phyloP scores from a whole-genome alignment of 169 alveolate genomes.

The Cryptosporidium muris region DNA sequence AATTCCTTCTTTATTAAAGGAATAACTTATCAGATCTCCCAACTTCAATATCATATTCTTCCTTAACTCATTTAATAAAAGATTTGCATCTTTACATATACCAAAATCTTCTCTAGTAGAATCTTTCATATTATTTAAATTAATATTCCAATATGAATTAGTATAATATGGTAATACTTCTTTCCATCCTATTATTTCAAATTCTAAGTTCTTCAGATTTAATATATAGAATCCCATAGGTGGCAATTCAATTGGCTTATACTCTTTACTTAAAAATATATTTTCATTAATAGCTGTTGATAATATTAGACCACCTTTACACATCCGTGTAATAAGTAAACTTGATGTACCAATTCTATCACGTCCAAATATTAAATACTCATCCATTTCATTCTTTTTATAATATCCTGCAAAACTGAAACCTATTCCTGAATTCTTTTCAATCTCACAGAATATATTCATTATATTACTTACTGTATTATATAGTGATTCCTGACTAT shows the following conservation, averaged over 20 bases:
- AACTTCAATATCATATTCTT: neutral
- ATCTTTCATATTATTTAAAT: neutral
- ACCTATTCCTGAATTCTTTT: neutral
- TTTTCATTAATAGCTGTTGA: conserved; percentile 30
- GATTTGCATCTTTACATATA: conserved; percentile 2
- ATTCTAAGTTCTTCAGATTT: conserved; percentile 8
- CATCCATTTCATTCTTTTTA: neutral
- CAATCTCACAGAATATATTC: neutral
- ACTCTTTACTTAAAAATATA: neutral
- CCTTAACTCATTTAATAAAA: conserved; percentile 24
- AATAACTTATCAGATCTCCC: conserved; percentile 12
- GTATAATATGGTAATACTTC: neutral
- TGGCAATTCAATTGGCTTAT: conserved; percentile 42
- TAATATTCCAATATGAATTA: conserved; percentile 11
- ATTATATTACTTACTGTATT: neutral
- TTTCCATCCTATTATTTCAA: conserved; percentile 8
- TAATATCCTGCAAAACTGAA: conserved; percentile 17
- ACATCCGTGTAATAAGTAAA: neutral
- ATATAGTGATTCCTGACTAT: neutral
- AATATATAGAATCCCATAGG: conserved; percentile 15
- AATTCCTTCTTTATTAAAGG: neutral
- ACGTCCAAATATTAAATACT: conserved; percentile 48
- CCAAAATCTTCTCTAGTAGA: neutral
- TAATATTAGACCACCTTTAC: conserved; percentile 22
- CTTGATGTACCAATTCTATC: conserved; percentile 54